A percentile compares a stretch with the other conserved stretches of the same genome.
Evolutionary conservation across 2,329 filamentous ascomycete genomes (phyloP).

Genomic region (Corniculantispora saksenae): DNA sequence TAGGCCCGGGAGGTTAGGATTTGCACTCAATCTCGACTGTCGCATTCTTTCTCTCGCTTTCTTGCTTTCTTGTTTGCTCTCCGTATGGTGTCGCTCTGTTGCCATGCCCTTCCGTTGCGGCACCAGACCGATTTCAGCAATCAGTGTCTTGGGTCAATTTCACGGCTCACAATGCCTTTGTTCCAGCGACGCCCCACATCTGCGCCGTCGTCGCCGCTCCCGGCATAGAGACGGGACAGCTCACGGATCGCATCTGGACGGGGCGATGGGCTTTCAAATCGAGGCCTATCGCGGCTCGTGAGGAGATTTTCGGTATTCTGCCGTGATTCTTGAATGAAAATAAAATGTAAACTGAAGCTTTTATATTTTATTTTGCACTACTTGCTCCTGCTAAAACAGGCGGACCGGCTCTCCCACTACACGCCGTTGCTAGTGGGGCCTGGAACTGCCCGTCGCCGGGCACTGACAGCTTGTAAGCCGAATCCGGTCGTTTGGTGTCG

Average conservation of each 20-base stretch:
- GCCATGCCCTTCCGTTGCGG: no score
- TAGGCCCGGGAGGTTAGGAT: background rate
- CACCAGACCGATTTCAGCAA: background rate
- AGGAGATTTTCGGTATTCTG: background rate
- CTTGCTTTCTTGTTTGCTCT: background rate
- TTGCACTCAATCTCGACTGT: background rate
- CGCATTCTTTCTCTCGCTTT: background rate
- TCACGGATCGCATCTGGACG: no score
- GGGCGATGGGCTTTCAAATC: no score
- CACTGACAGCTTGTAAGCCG: background rate
- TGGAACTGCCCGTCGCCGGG: background rate
- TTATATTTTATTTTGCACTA: background rate
- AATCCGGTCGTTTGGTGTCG: background rate
- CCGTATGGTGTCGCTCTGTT: background rate
- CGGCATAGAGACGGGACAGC: background rate
- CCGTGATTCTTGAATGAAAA: background rate
- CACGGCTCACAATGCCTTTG: background rate
- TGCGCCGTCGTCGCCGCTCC: background rate
- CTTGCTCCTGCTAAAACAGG: background rate
- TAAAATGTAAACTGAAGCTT: background rate
- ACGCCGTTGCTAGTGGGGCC: background rate
- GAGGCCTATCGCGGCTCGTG: no score
- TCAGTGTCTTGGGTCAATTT: background rate
- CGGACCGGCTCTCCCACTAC: background rate
- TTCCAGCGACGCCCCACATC: background rate